Conservation (phyloP, 257 asterid species). For the Fraxinus americana region DNA sequence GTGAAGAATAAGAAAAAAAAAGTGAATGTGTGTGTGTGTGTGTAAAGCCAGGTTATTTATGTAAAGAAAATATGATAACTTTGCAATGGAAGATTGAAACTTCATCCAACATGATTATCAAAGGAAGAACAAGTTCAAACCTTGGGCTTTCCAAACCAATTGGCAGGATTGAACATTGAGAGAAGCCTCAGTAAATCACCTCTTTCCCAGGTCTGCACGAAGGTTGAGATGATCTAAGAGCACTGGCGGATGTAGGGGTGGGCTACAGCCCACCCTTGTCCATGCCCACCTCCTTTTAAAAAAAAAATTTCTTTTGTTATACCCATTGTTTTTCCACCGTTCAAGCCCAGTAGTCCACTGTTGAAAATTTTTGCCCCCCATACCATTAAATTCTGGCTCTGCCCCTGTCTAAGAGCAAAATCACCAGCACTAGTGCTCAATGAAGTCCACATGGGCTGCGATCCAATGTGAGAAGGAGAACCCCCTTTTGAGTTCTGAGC, state of each 20-base stretch:
- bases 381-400: too few relatives aligned
- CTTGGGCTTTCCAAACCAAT: constrained; percentile 98
- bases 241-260: too few relatives aligned
- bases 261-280: too few relatives aligned
- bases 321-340: too few relatives aligned
- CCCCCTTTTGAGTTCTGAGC: constrained; percentile 87
- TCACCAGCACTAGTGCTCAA: constrained; percentile 92
- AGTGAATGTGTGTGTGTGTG: too few relatives aligned
- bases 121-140: constrained; percentile 41
- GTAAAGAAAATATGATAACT: constrained; percentile 5
- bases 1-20: neutral
- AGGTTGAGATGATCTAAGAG: constrained; percentile 87
- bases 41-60: neutral
- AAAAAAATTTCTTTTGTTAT: too few relatives aligned
- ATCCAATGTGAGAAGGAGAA: constrained; percentile 75
- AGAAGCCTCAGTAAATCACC: constrained; percentile 95
- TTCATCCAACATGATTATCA: constrained; percentile 15
- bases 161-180: constrained; percentile 84
- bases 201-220: constrained; percentile 99
- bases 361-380: too few relatives aligned
- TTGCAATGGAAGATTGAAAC: constrained; percentile 13
- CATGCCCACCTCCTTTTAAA: too few relatives aligned
- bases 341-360: too few relatives aligned
- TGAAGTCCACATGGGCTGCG: constrained; percentile 75
- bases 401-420: constrained; percentile 87